Base-by-base conservation (phyloP, 306 rosid species). In the Cucurbita ficifolia region DNA sequence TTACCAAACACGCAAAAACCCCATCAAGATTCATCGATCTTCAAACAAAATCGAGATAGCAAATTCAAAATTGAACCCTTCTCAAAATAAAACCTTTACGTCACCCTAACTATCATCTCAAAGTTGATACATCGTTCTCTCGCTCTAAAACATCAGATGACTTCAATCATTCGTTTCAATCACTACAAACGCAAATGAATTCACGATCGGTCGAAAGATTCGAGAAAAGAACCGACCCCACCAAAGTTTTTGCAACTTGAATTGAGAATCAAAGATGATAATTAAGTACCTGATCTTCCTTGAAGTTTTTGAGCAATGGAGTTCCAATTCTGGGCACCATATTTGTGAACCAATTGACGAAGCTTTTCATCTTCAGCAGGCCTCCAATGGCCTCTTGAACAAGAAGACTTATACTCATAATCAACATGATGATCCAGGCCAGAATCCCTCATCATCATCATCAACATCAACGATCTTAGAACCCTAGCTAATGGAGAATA, bases 311-410 rank as follows among this genome's bases (percentile, higher is more conserved):
- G 92, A 14, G 97, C 97, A 7, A 94, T 94, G 6, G 97, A 91
- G 58, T 94, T 94, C 99, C 99, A 94, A 56, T 94, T 94, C 63
- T 94, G 99, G 0, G 97, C 92, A 42, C 97, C 99, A 35, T 80
- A 89, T 76, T 89, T 89, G 78, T 91, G 81, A 38, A 94, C 99
- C 8, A 94, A 95, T 35, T 78, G 91, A 33, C 89, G 81, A 57
- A 94, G 96, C 51, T 82, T 86, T 75, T 91, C 97, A 73, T 94
- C 99, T 56, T 94, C 99, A 0, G 91, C 97, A 0, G 96, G 96
- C 69, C 97, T 54, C 99, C 97, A 94, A 82, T 94, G 99, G 19
- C 99, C 99, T 4, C 97, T 84, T 1, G 92, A 92, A 77, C 89
- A 89, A 38, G 69, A 56, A 21, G 69, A 50, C 79, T 81, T 89